These are phyloP conservation scores for Austroboletus rostrupii DNA, from an alignment of 1,284 basidiomycete genomes.

Conservation along the genomic window DNA sequence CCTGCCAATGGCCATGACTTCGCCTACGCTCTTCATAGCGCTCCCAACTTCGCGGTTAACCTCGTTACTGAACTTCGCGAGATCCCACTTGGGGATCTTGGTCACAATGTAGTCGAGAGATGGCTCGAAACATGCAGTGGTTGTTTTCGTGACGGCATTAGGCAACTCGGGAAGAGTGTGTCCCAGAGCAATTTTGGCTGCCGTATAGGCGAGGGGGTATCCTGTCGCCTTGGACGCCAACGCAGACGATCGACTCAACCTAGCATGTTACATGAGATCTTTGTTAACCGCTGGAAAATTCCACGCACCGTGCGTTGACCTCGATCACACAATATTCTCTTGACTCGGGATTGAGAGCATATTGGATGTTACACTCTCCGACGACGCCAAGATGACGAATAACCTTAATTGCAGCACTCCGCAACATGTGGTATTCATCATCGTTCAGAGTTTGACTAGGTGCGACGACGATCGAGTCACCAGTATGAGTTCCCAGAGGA, in stretches of 20 bases:
- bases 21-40: constrained; percentile 98
- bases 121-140: constrained; percentile 99
- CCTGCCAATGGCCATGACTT: constrained; percentile 99
- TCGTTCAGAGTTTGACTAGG: constrained; percentile 98
- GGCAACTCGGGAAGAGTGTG: constrained; percentile 97
- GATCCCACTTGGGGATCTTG: constrained; percentile 99
- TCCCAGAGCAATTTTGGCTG: constrained; percentile 98
- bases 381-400: constrained; percentile 97
- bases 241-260: constrained; percentile 70
- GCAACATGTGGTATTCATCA: constrained; percentile 98
- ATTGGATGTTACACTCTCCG: constrained; percentile 99
- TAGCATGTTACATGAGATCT: constrained; percentile 20
- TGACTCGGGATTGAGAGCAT: constrained; percentile 91
- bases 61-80: constrained; percentile 93
- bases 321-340: constrained; percentile 98
- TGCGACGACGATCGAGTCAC: constrained; percentile 99
- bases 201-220: constrained; percentile 98
- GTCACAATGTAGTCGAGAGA: constrained; percentile 99
- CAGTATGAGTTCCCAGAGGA: constrained; percentile 98
- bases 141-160: constrained; percentile 98
- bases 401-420: constrained; percentile 95
- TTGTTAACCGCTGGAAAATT: background rate
- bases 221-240: constrained; percentile 99
- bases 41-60: constrained; percentile 96
- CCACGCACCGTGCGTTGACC: constrained; percentile 85